Evolutionary conservation across 2,329 filamentous ascomycete genomes (phyloP).

Genomic region (Pseudogymnoascus sp.): DNA sequence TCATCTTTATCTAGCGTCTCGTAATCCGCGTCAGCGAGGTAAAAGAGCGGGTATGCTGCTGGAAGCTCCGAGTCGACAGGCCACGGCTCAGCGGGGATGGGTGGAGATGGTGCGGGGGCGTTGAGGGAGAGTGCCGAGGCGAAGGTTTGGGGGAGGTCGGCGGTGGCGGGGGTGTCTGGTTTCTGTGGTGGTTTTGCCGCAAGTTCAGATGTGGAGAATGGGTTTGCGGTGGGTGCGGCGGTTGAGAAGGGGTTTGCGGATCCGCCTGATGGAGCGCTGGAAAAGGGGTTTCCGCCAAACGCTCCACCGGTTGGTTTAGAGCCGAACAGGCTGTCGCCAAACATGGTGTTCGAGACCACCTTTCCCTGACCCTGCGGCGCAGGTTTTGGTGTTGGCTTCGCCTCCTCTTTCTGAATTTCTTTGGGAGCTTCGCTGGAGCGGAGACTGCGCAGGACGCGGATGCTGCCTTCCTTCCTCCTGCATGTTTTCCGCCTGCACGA

Average conservation of each 20-base stretch:
- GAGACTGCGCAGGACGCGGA: slow-evolving; percentile 66
- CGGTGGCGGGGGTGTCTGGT: slow-evolving; percentile 16
- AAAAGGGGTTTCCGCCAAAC: slow-evolving; percentile 48
- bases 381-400: slow-evolving; percentile 27
- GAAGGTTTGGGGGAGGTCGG: slow-evolving; percentile 54
- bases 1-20: slow-evolving; percentile 64
- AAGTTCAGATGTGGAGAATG: slow-evolving; percentile 34
- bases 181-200: slow-evolving; percentile 37
- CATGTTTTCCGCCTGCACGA: slow-evolving; percentile 71
- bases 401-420: slow-evolving; percentile 15
- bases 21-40: slow-evolving; percentile 82
- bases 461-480: slow-evolving; percentile 71
- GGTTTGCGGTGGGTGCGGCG: slow-evolving; percentile 36
- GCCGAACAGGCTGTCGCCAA: slow-evolving; percentile 66
- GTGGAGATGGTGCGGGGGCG: slow-evolving; percentile 29
- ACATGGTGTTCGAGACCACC: slow-evolving; percentile 56
- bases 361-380: slow-evolving; percentile 29
- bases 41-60: slow-evolving; percentile 63
- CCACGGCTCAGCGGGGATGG: slow-evolving; percentile 56
- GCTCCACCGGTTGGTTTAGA: slow-evolving; percentile 36
- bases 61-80: slow-evolving; percentile 59
- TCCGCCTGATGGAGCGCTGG: slow-evolving; percentile 35
- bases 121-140: slow-evolving; percentile 65
- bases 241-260: slow-evolving; percentile 52
- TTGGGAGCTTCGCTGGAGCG: slow-evolving; percentile 33